Base-by-base conservation (phyloP, 257 asterid species). In the Thymus quinquecostatus region DNA sequence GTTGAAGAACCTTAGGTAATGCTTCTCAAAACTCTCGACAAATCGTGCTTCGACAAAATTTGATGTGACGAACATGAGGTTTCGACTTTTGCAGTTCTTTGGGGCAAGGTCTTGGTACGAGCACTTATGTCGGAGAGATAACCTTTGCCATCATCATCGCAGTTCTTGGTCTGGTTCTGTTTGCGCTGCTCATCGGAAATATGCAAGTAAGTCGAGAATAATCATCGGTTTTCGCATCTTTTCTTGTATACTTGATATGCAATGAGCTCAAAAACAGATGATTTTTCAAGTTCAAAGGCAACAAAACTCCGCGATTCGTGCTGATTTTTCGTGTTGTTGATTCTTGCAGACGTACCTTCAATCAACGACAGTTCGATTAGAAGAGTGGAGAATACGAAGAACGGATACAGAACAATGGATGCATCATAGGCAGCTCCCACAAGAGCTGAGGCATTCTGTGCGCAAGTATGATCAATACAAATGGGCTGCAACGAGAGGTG, bases 331-430 rank as follows among this genome's bases (percentile, higher is more conserved):
- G 30, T 11, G 12, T 62, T 11, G 12, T 62, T 45, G 9, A 8
- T 70, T 71, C 6, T 4, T 76, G 66, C 95, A 94, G 99, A 89
- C 97, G 1, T 95, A 88, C 57, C 98, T 95, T 69, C 99, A 95
- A 79, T 95, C 98, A 9, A 89, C 99, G 13, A 91, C 98, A 0
- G 91, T 91, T 13, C 74, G 97, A 80, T 80, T 95, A 81, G 99
- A 95, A 78, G 99, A 95, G 48, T 95, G 99, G 96, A 83, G 99
- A 73, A 92, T 92, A 64, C 76, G 81, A 83, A 82, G 98, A 84
- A 89, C 92, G 2, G 99, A 95, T 74, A 86, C 96, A 0, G 99
- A 95, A 64, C 97, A 89, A 68, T 95, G 99, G 99, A 95, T 95
- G 98, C 99, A 71, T 73, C 99, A 95, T 27, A 83, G 99, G 78